These are phyloP conservation scores for Penicillium antarcticum DNA, from an alignment of 495 filamentous ascomycete genomes.

Conservation along the genomic window DNA sequence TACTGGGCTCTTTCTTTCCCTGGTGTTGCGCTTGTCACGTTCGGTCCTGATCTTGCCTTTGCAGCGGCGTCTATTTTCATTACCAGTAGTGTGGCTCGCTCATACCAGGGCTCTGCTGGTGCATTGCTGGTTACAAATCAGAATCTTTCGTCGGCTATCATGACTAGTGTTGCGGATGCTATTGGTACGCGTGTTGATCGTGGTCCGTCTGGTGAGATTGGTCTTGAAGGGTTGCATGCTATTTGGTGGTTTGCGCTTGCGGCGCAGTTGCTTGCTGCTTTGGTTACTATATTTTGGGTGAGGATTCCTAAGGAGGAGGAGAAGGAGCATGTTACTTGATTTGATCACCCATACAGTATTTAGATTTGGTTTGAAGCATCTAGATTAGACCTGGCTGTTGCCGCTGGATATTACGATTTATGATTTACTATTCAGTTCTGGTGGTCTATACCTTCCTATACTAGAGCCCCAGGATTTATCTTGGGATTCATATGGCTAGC, in stretches of 20 bases:
- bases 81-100: constrained; percentile 26
- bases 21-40: constrained; percentile 23
- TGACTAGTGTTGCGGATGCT: constrained; percentile 42
- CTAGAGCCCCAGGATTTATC: too few relatives aligned
- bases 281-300: constrained; percentile 39
- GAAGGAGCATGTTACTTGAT: constrained; percentile 43
- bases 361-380: too few relatives aligned
- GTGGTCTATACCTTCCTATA: neutral
- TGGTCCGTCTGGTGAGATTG: constrained; percentile 31
- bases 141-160: constrained; percentile 35
- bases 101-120: constrained; percentile 27
- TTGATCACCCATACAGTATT: too few relatives aligned
- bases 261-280: constrained; percentile 30
- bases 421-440: neutral
- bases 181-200: constrained; percentile 39
- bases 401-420: neutral
- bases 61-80: constrained; percentile 32
- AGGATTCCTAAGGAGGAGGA: constrained; percentile 48
- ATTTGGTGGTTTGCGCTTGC: constrained; percentile 49
- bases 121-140: constrained; percentile 27
- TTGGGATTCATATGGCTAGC: too few relatives aligned
- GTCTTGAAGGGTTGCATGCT: constrained; percentile 35
- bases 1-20: constrained; percentile 32
- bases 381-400: too few relatives aligned
- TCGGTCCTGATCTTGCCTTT: constrained; percentile 30